Evolutionary conservation across 805 yeast genomes (phyloP), one percentile per base, ranked within the genome.

Genomic region (Candida peoriensis): DNA sequence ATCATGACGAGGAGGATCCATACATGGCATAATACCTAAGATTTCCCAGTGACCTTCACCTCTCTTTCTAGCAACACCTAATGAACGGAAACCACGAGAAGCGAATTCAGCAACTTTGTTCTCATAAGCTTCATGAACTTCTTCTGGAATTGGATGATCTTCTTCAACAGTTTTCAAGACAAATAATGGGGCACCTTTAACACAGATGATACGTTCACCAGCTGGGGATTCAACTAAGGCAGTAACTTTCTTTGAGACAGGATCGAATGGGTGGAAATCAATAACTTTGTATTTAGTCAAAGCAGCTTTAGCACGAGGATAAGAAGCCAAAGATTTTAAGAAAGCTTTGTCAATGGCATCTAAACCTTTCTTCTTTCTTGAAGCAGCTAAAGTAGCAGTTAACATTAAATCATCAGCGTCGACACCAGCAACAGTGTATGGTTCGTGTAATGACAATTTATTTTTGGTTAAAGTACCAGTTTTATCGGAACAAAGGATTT

Each of bases 1-100:
- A 69, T 88, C 96, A 71, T 88, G 95, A 79, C 96, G 84, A 71
- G 96, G 96, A 60, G 96, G 96, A 71, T 88, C 96, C 89, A 85
- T 83, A 73, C 95, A 87, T 68, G 96, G 96, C 96, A 88, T 87
- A 66, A 88, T 89, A 66, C 96, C 96, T 61, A 88, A 73, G 55
- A 88, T 87, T 72, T 88, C 96, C 96, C 96, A 88, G 79, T 85
- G 94, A 58, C 94, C 94, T 70, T 86, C 95, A 70, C 94, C 96
- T 75, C 95, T 81, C 86, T 86, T 86, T 78, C 96, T 85, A 50
- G 96, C 96, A 73, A 88, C 96, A 81, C 96, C 96, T 64, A 88
- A 76, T 60, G 96, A 88, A 72, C 96, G 78, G 90, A 86, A 88
- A 78, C 96, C 96, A 79, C 96, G 82, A 57, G 94, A 81, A 61